These are phyloP conservation scores for Alternaria longipes DNA, from an alignment of 2,329 filamentous ascomycete species.

Conservation along the genomic window DNA sequence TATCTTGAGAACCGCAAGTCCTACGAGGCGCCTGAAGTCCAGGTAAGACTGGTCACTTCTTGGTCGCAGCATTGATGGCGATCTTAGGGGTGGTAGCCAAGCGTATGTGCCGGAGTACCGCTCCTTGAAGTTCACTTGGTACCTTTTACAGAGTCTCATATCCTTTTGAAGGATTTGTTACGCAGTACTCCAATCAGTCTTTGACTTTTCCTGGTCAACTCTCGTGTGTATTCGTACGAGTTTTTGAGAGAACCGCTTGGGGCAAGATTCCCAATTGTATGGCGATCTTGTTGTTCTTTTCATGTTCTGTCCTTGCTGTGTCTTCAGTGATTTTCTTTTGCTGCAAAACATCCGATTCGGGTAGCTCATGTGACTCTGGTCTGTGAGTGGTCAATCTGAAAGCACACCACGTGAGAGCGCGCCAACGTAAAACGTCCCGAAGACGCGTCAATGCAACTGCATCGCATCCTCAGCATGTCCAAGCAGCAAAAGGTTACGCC, in stretches of 20 bases:
- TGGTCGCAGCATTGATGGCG: neutral
- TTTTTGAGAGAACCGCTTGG: neutral
- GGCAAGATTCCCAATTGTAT: neutral
- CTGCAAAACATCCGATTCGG: neutral
- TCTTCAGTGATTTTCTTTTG: neutral
- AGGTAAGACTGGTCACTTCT: neutral
- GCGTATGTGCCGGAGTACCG: neutral
- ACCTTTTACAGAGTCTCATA: neutral
- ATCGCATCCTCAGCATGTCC: constrained; percentile 21
- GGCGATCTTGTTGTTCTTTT: neutral
- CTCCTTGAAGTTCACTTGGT: neutral
- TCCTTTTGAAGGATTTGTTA: neutral
- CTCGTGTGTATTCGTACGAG: neutral
- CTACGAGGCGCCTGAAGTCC: neutral
- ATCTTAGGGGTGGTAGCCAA: neutral
- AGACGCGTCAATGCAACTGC: constrained; percentile 4
- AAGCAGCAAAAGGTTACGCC: constrained; percentile 43
- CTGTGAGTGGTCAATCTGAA: constrained; percentile 42
- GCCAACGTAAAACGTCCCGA: constrained; percentile 13
- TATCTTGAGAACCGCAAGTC: neutral
- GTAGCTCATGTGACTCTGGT: neutral
- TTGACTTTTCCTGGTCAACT: neutral
- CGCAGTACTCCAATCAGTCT: neutral
- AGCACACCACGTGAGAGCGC: constrained; percentile 47
- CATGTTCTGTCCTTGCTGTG: neutral